Evolutionary conservation across 768 basidiomycete species (phyloP), one percentile per base, ranked within the genome.

Genomic region (Boletus tomentosulus): DNA sequence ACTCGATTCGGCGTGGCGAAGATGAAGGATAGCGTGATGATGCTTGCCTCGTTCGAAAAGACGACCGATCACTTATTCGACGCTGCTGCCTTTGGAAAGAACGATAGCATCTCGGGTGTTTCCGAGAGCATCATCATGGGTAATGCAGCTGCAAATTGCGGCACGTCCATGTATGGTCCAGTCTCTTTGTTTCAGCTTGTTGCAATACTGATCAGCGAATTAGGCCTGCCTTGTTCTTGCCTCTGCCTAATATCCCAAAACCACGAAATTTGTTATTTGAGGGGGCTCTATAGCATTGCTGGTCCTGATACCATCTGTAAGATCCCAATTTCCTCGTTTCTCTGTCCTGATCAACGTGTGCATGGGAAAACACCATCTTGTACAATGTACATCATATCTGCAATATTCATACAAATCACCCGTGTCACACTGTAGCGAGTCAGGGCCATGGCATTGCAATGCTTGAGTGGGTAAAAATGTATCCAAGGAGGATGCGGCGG

Each of bases 71-170:
- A 99, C 71, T 74, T 99, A 55, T 99, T 99, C 73, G 94, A 99
- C 65, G 97, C 97, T 3, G 88, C 97, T 10, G 91, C 97, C 3
- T 95, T 88, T 69, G 92, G 94, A 11, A 98, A 98, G 72, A 92
- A 85, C 47, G 97, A 99, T 65, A 83, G 81, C 53, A 97, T 99
- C 50, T 86, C 92, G 30, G 97, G 97, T 48, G 96, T 99, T 6
- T 98, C 97, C 19, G 97, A 99, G 71, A 98, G 96, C 68, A 99
- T 99, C 68, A 98, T 99, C 71, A 95, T 99, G 93, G 95, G 95
- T 31, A 97, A 96, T 64, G 86, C 95, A 35, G 94, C 95, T 1
- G 88, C 92, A 6, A 89, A 85, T 64, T 95, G 93, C 64, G 95
- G 95, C 27, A 98, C 95, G 9, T 95, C 93, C 0, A 87, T 98